phyloP scores from a whole-genome alignment of 805 yeast species.

The Lipomyces mesembrius region DNA sequence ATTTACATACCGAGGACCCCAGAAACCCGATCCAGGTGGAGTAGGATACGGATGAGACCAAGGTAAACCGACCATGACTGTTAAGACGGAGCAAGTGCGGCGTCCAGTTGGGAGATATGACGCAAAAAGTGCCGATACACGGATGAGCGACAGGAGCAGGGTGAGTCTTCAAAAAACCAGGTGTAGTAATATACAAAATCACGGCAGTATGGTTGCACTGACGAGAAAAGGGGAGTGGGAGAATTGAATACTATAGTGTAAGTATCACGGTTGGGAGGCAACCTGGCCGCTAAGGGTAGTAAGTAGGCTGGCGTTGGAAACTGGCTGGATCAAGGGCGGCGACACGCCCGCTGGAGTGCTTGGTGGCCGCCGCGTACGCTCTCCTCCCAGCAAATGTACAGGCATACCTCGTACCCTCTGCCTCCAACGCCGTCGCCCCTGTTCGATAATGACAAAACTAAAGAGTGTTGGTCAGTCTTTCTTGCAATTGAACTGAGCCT shows the following conservation, averaged over 20 bases:
- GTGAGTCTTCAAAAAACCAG: not conserved
- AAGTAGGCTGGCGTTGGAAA: not conserved
- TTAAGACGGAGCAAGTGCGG: constrained; percentile 4
- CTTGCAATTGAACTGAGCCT: no score
- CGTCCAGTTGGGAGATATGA: constrained; percentile 3
- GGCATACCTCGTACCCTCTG: not conserved
- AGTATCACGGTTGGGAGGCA: not conserved
- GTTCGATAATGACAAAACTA: no score
- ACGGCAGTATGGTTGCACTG: not conserved
- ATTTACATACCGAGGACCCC: constrained; percentile 57
- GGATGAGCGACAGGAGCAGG: not conserved
- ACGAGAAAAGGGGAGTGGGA: not conserved
- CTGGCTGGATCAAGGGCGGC: not conserved
- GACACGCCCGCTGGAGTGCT: not conserved
- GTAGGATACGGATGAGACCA: constrained; percentile 56
- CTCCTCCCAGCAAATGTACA: not conserved
- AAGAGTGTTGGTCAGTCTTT: no score
- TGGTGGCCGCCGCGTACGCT: not conserved
- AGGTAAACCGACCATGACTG: constrained; percentile 21
- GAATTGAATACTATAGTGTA: not conserved
- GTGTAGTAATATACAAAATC: not conserved
- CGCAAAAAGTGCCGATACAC: not conserved
- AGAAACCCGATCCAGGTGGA: constrained; percentile 61
- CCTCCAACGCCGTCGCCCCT: no score
- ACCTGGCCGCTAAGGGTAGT: not conserved